Base-by-base conservation (phyloP, 805 yeast genomes). In the Debaryomyces maramus region DNA sequence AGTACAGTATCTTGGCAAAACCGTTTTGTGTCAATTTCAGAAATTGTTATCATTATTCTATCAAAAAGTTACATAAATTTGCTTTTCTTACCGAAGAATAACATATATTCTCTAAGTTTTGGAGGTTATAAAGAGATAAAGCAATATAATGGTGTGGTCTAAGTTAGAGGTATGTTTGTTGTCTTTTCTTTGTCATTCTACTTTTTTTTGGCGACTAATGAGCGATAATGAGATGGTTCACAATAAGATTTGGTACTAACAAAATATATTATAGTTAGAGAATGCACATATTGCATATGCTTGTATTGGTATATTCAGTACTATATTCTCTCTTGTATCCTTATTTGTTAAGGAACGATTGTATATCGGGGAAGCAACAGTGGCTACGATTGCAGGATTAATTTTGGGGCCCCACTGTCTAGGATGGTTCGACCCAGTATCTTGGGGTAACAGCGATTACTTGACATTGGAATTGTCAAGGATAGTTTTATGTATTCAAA, bases 321-420 rank as follows among this genome's bases (percentile, higher is more conserved):
- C 91, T 5, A 63, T 86, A 19, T 90, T 89, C 63, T 86, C 95
- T 4, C 70, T 89, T 11, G 77, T 85, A 2, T 90, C 97, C 0
- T 72, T 88, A 20, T 80, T 87, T 53, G 81, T 88, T 33, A 89
- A 89, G 58, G 96, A 89, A 60, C 77, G 79, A 50, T 73, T 88
- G 9, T 89, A 85, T 57, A 83, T 89, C 15, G 96, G 97, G 47
- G 97, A 89, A 62, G 95, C 97, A 5, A 83, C 93, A 0, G 87
- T 88, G 2, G 95, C 96, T 0, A 80, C 91, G 3, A 70, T 88
- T 4, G 85, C 85, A 30, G 97, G 97, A 1, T 68, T 88, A 8
- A 86, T 89, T 15, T 80, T 89, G 6, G 97, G 97, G 0, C 97
- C 97, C 0, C 88, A 85, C 53, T 84, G 88, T 54, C 64, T 88